Evolutionary conservation across 1,284 basidiomycete species (phyloP).

Genomic region (Grifola frondosa): DNA sequence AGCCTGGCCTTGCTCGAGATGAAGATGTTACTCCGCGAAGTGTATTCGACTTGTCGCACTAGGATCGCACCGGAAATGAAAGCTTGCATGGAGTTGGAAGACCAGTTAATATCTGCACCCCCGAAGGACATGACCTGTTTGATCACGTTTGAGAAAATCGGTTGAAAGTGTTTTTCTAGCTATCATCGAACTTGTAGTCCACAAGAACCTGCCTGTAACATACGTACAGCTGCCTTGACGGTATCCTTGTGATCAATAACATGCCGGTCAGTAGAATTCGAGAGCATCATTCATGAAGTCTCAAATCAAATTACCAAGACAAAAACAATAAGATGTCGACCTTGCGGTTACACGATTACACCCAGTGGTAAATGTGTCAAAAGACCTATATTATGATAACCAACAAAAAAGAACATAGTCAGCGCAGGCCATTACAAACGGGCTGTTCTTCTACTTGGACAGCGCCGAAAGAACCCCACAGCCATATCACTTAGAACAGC

Average conservation of each 20-base stretch:
- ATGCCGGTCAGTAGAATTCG: no score
- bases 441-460: no score
- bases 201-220: no score
- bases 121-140: constrained; percentile 24
- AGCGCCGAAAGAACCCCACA: neutral
- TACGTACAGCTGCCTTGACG: no score
- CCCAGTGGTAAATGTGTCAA: no score
- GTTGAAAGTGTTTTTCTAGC: no score
- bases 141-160: constrained; percentile 19
- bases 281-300: no score
- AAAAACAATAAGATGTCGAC: no score
- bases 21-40: constrained; percentile 23
- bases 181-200: no score
- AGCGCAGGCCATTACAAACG: neutral
- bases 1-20: constrained; percentile 28
- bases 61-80: constrained; percentile 22
- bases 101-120: constrained; percentile 23
- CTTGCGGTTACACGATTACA: no score
- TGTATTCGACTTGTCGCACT: constrained; percentile 23
- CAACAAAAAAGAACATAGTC: neutral
- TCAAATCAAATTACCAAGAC: no score
- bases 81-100: constrained; percentile 24
- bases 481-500: constrained; percentile 26
- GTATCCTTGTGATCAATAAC: no score
- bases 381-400: neutral